Evolutionary conservation across 2,329 filamentous ascomycete species (phyloP), one percentile per base, ranked within the genome.

Genomic region (Cladosporium sp.): DNA sequence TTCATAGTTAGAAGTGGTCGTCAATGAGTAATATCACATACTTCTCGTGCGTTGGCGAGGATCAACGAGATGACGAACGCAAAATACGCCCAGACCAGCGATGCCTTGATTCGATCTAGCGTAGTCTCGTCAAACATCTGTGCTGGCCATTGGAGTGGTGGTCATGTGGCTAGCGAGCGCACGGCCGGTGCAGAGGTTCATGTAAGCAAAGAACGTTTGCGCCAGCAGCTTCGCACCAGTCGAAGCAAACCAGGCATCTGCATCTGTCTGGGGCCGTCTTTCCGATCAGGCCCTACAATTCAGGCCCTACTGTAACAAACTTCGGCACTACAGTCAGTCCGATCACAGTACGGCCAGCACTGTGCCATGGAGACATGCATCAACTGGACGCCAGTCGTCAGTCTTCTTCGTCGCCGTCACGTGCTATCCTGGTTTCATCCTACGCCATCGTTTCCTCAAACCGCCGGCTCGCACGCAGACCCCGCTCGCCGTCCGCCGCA

Each of bases 381-480:
- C 28, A 32, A 21, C 23, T 58, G 25, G 32, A 34, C 26, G 6
- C 11, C 32, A 43, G 34, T 58, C 23, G n/a, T 32, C n/a, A n/a
- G 32, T 43, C 32, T 1, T 11, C 54, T 1, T 25, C 32, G 11
- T 28, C 23, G 36, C 16, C 32, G 11, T 58, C 56, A 58, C 34
- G 56, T 54, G 26, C 51, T n/a, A 21, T 30, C 25, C 51, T 54
- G 18, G 51, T 54, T 32, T 54, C 51, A 32, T 30, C 51, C 26
- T 54, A 23, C 54, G 54, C 32, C 58, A 30, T 61, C 58, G 58
- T 51, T 30, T 61, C 25, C 58, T 61, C 58, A 61, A 61, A 61
- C 58, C 28, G n/a, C 58, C 58, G 58, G 46, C 58, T 23, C 58
- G 58, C 21, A 53, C 28, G 58, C 43, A 25, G 46, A 61, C 58